Evolutionary conservation across 192 early-diverging fungal species (phyloP), one percentile per base, ranked within the genome.

Genomic region (Podila horticola): DNA sequence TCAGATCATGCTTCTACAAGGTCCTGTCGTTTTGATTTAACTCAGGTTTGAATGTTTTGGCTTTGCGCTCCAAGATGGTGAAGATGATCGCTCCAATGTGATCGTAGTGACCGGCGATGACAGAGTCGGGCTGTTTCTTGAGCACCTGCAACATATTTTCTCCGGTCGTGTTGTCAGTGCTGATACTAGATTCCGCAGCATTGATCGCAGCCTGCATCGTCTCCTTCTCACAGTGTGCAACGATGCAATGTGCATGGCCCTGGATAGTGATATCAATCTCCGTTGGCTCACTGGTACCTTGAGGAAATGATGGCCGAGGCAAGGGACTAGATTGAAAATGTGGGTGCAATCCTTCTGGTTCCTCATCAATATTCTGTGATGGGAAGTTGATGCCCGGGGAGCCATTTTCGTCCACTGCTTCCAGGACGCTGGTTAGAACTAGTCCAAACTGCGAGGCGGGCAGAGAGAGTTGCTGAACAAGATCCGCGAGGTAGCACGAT

Each of bases 261-360:
- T 65, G 52, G 28, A 81, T 20, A 2, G 71, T 81, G 55, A 73
- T 24, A 49, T 81, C 64, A 4, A 72, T 20, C 7, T 31, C 34
- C 12, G 69, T 68, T 0, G 48, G 33, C 8, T 26, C 3, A 3
- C 17, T 12, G 4, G 30, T 12, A 20, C 28, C 67, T 3, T 33
- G 41, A 19, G 17, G 34, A 29, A 4, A 13, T 52, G 2, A 33
- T 24, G 34, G 19, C 57, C 22, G 28, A 6, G 69, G 63, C 22
- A 71, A 8, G 1, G 64, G 20, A 2, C 19, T 41, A 3, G 63
- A 52, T 26, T 58, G 75, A n/a, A 41, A 72, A 38, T 79, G 75
- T 2, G 75, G 75, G 2, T 65, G 29, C 11, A 71, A 55, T 2
- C 17, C 4, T 10, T 64, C 45, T 0, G 20, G 51, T 12, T 22